These are phyloP conservation scores for Saturnispora kantuleensis DNA, from an alignment of 805 yeast species.

Conservation along the genomic window DNA sequence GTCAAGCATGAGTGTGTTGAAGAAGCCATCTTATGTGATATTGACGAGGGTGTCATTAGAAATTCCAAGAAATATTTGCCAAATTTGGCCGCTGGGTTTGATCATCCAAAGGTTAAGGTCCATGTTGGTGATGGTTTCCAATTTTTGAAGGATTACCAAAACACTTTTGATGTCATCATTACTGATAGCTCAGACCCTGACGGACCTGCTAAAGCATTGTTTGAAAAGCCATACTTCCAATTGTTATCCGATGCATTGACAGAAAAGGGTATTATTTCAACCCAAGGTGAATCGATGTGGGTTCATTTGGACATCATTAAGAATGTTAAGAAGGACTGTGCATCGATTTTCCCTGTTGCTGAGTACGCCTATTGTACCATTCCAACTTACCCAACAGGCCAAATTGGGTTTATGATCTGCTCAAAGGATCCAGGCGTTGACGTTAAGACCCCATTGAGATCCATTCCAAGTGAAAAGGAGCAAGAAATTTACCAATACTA, in stretches of 20 bases:
- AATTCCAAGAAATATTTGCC: slow-evolving; percentile 84
- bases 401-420: slow-evolving; percentile 97
- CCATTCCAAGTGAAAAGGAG: slow-evolving; percentile 53
- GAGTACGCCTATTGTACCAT: slow-evolving; percentile 87
- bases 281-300: slow-evolving; percentile 96
- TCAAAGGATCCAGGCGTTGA: slow-evolving; percentile 59
- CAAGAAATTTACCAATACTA: slow-evolving; percentile 66
- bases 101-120: slow-evolving; percentile 82
- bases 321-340: slow-evolving; percentile 72
- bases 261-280: slow-evolving; percentile 81
- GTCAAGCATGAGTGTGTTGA: slow-evolving; percentile 56
- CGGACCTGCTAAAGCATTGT: slow-evolving; percentile 92
- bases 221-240: slow-evolving; percentile 87
- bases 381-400: slow-evolving; percentile 97
- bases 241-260: slow-evolving; percentile 81
- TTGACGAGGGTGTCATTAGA: slow-evolving; percentile 86
- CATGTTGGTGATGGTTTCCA: slow-evolving; percentile 98
- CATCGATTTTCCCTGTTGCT: slow-evolving; percentile 79
- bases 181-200: slow-evolving; percentile 98
- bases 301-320: slow-evolving; percentile 77
- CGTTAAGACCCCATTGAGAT: slow-evolving; percentile 62
- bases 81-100: slow-evolving; percentile 71
- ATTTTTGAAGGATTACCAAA: slow-evolving; percentile 72
- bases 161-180: slow-evolving; percentile 87
- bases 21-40: slow-evolving; percentile 72